Conservation (phyloP, 495 filamentous ascomycete species). For the Xylaria nigripes region DNA sequence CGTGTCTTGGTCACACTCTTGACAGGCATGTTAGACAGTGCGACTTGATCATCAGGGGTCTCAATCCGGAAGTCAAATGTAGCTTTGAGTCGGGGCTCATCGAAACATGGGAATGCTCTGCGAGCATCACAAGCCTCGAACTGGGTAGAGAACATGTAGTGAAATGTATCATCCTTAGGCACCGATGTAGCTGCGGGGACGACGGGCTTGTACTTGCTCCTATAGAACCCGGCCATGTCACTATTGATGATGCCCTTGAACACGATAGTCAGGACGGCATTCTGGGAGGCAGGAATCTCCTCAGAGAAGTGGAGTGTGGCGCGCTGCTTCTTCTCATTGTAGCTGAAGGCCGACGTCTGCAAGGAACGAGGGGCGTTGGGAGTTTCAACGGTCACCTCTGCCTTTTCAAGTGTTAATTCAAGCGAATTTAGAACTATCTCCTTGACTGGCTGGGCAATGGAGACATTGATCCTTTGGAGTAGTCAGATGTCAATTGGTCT, state of each 20-base stretch:
- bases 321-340: conserved; percentile 73
- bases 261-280: conserved; percentile 59
- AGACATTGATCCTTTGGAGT: conserved; percentile 37
- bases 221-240: conserved; percentile 93
- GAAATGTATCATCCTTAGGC: conserved; percentile 65
- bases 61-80: conserved; percentile 90
- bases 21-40: conserved; percentile 90
- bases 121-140: conserved; percentile 95
- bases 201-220: conserved; percentile 82
- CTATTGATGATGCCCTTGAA: conserved; percentile 88
- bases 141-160: conserved; percentile 94
- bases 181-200: conserved; percentile 61
- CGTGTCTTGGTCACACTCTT: conserved; percentile 54
- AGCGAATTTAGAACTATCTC: conserved; percentile 69
- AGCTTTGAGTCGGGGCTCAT: conserved; percentile 94
- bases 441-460: conserved; percentile 53
- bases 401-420: conserved; percentile 52
- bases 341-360: conserved; percentile 58
- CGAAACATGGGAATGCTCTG: conserved; percentile 92
- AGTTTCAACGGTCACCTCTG: conserved; percentile 38
- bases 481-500: not conserved
- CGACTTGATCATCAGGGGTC: conserved; percentile 75
- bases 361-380: conserved; percentile 42
- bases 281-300: conserved; percentile 52
- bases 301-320: conserved; percentile 63